These are phyloP conservation scores for Acorus gramineus DNA, from an alignment of 106 monocot genomes.

Conservation along the genomic window DNA sequence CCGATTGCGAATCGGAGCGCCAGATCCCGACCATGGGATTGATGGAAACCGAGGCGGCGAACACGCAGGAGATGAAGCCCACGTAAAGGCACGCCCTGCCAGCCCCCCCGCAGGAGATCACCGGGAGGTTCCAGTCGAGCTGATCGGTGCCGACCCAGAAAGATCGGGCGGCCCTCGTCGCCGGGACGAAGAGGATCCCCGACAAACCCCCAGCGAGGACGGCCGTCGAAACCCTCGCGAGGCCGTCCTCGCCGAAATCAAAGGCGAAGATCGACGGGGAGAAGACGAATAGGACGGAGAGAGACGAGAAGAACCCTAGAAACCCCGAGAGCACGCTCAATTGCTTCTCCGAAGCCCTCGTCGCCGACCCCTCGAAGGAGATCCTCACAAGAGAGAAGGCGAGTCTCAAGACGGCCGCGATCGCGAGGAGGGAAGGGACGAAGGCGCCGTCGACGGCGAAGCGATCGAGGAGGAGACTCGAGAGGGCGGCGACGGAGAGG, in stretches of 20 bases:
- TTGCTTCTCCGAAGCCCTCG: conserved; percentile 12
- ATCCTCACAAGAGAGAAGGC: conserved; percentile 18
- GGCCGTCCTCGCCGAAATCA: conserved; percentile 3
- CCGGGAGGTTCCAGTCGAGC: conserved; percentile 53
- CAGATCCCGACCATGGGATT: conserved; percentile 9
- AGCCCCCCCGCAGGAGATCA: conserved; percentile 38
- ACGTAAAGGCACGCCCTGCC: conserved; percentile 21
- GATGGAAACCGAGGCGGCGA: conserved; percentile 32
- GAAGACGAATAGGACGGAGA: conserved; percentile 6
- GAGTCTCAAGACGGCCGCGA: conserved; percentile 6
- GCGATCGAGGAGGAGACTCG: neutral
- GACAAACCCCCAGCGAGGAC: conserved; percentile 20
- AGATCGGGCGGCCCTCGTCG: conserved; percentile 35
- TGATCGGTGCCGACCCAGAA: conserved; percentile 96
- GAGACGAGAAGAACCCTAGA: conserved; percentile 19
- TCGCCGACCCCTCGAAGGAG: conserved; percentile 32
- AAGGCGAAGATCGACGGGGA: conserved; percentile 39
- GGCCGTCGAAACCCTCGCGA: conserved; percentile 4
- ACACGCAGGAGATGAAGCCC: conserved; percentile 21
- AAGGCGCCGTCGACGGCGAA: conserved; percentile 2
- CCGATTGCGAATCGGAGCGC: neutral
- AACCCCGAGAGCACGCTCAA: conserved; percentile 15
- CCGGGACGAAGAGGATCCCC: conserved; percentile 37
- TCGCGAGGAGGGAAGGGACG: conserved; percentile 11
- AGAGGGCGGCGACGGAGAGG: conserved; percentile 4